Conservation (phyloP, 371 early-diverging fungal genomes). For the Actinomortierella ambigua region DNA sequence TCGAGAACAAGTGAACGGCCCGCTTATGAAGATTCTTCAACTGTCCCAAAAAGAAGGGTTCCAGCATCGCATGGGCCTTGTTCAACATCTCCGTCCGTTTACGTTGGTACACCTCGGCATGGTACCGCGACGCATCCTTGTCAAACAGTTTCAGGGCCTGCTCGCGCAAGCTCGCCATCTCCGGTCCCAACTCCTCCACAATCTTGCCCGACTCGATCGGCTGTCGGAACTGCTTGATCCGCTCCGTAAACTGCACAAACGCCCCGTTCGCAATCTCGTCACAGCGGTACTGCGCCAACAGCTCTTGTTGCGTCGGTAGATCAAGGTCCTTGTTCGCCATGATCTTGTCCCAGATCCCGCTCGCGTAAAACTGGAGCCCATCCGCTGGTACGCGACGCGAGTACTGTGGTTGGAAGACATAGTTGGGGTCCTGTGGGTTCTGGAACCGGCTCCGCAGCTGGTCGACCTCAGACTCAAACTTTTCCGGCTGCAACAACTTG, state of each 20-base stretch:
- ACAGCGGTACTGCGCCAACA: constrained; percentile 97
- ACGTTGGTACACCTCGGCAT: constrained; percentile 84
- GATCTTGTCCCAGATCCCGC: constrained; percentile 94
- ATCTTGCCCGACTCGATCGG: constrained; percentile 82
- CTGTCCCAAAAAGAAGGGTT: constrained; percentile 83
- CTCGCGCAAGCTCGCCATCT: constrained; percentile 62
- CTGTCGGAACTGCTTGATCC: constrained; percentile 63
- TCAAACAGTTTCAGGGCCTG: constrained; percentile 80
- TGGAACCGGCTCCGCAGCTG: constrained; percentile 81
- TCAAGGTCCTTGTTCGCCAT: constrained; percentile 94
- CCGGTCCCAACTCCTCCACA: constrained; percentile 74
- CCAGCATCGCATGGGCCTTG: constrained; percentile 78
- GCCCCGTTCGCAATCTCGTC: constrained; percentile 93
- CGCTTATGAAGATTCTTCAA: constrained; percentile 83
- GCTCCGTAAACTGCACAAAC: constrained; percentile 69
- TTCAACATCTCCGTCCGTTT: constrained; percentile 82
- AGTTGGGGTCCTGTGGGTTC: constrained; percentile 69
- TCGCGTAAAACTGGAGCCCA: constrained; percentile 90
- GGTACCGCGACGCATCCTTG: constrained; percentile 89
- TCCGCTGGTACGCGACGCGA: constrained; percentile 95
- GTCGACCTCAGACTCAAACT: constrained; percentile 79
- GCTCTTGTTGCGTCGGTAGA: constrained; percentile 96
- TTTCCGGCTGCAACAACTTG: constrained; percentile 82
- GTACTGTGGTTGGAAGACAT: constrained; percentile 86
- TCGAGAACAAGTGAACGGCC: constrained; percentile 67